Evolutionary conservation across 306 rosid genomes (phyloP).

Genomic region (Dryas alaskensis): DNA sequence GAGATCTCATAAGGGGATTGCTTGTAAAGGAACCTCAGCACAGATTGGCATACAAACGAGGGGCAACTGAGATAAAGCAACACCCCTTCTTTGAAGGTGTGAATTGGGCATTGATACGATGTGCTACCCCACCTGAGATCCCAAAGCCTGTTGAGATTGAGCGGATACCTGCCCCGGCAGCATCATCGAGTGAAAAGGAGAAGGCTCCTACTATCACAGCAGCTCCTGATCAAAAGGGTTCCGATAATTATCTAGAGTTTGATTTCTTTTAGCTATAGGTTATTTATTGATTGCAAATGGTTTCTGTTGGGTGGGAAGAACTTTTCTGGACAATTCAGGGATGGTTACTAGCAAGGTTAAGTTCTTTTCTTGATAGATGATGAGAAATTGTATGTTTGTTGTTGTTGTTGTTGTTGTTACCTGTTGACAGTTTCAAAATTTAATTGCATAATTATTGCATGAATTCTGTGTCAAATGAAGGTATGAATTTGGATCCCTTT

Average conservation of each 20-base stretch:
- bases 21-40: constrained; percentile 92
- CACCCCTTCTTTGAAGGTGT: constrained; percentile 98
- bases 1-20: constrained; percentile 89
- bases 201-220: constrained; percentile 37
- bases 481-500: neutral
- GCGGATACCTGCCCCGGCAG: constrained; percentile 65
- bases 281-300: constrained; percentile 38
- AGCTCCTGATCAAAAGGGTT: constrained; percentile 61
- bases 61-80: constrained; percentile 91
- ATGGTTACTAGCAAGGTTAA: constrained; percentile 36
- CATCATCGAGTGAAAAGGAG: constrained; percentile 64
- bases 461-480: constrained; percentile 48
- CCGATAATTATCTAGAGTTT: constrained; percentile 89
- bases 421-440: constrained; percentile 50
- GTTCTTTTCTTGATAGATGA: constrained; percentile 32
- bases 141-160: constrained; percentile 82
- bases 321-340: constrained; percentile 52
- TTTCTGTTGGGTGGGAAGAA: constrained; percentile 42
- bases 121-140: constrained; percentile 98
- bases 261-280: constrained; percentile 85
- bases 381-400: constrained; percentile 62
- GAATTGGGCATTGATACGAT: constrained; percentile 95
- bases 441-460: constrained; percentile 57
- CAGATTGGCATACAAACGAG: constrained; percentile 87
- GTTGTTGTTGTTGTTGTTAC: constrained; percentile 28